Conservation (phyloP, 192 early-diverging fungal species). For the Martensiomyces pterosporus region DNA sequence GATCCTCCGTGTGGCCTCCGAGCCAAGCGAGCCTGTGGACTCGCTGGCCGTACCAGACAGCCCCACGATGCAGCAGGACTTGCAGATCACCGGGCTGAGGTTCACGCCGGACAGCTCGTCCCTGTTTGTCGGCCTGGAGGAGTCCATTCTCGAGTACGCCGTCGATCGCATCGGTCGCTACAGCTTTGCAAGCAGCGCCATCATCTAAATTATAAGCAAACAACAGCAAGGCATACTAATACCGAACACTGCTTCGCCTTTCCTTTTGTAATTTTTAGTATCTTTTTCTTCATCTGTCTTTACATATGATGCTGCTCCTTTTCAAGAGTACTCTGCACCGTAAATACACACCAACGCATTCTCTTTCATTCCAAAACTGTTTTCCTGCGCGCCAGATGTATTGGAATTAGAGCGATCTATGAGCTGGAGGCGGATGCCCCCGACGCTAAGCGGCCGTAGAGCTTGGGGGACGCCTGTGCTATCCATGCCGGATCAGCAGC, state of each 20-base stretch:
- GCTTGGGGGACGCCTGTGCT: conserved; percentile 71
- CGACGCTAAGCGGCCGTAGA: conserved; percentile 52
- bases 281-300: too few relatives aligned
- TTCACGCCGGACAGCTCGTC: conserved; percentile 80
- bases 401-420: too few relatives aligned
- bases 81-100: conserved; percentile 80
- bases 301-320: too few relatives aligned
- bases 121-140: conserved; percentile 88
- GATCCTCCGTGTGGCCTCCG: conserved; percentile 69
- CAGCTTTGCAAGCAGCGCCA: conserved; percentile 74
- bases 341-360: too few relatives aligned
- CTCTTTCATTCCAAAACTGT: too few relatives aligned
- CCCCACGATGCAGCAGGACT: conserved; percentile 44
- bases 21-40: conserved; percentile 21
- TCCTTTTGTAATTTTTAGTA: too few relatives aligned
- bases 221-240: too few relatives aligned
- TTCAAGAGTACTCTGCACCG: too few relatives aligned
- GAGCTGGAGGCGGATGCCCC: too few relatives aligned
- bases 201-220: conserved; percentile 61
- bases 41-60: conserved; percentile 10
- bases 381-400: too few relatives aligned
- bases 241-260: too few relatives aligned
- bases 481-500: conserved; percentile 82
- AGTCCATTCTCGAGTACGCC: conserved; percentile 74
- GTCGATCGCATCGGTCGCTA: conserved; percentile 75